Evolutionary conservation across 2,329 filamentous ascomycete genomes (phyloP), one percentile per base, ranked within the genome.

Genomic region (Apiospora malaysiana): DNA sequence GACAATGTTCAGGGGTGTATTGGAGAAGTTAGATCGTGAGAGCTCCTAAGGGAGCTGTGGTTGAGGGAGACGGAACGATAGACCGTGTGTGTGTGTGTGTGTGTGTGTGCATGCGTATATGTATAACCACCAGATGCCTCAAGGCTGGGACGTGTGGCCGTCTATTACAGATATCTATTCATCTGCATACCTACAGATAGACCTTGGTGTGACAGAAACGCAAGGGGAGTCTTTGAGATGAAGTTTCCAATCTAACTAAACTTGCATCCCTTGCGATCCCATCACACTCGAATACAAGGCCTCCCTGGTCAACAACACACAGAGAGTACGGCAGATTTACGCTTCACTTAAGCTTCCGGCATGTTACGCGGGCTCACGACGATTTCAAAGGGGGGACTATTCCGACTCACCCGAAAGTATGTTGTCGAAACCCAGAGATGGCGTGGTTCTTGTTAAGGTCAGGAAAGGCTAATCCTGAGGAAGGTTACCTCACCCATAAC

Each of bases 1-100:
- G 12, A 85, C 87, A 75, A 84, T 87, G 84, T 90, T 95, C 77
- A 88, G 87, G 70, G 78, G 78, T 66, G 85, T 84, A 14, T 75
- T 91, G 75, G 79, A 76, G 27, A 63, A 32, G 2, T 63, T 63
- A n/a, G 56, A 40, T 8, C 56, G 56, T 32, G 56, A 63, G 40
- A 32, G 27, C 18, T 23, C 32, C 10, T 63, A 32, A 63, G 21
- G 10, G 12, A 14, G 42, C 4, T 45, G 12, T 16, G 16, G 42
- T 18, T 16, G 42, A 45, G 42, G 42, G 42, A 4, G 5, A 16
- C 42, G 4, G 42, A 45, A 16, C 12, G 14, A 45, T 18, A 45
- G 42, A 45, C 4, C 16, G 4, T 40, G 32, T 32, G 5, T 16
- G 4, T 40, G 5, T 16, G 4, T 40, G 8, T 40, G 10, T n/a